Percentiles rank a stretch among this genome's conserved stretches.
These are phyloP conservation scores for Cordyceps cicadae DNA, from an alignment of 2,329 filamentous ascomycete genomes.

Conservation along the genomic window DNA sequence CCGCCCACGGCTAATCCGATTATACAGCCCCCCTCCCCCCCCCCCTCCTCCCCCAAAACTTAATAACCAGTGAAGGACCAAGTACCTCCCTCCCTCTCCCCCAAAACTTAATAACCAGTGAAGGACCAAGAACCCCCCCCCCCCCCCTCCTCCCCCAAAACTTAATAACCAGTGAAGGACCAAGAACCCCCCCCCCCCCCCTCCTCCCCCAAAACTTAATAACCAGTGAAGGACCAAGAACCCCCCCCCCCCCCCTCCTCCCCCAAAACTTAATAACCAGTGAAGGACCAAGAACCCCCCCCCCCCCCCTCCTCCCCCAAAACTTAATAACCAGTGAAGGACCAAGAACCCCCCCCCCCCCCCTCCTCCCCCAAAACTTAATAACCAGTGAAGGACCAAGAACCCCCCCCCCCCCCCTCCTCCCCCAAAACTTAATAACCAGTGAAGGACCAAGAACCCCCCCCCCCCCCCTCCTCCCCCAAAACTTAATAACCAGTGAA, in stretches of 20 bases:
- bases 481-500: neutral
- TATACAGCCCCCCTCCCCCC: neutral
- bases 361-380: neutral
- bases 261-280: neutral
- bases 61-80: neutral
- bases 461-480: too few species aligned
- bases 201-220: neutral
- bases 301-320: too few species aligned
- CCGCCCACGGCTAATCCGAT: neutral
- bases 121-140: neutral
- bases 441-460: neutral
- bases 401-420: neutral
- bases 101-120: neutral
- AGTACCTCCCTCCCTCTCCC: too few species aligned
- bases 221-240: neutral
- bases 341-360: neutral
- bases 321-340: neutral
- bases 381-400: neutral
- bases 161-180: neutral
- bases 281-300: neutral
- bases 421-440: neutral
- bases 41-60: too few species aligned
- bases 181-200: neutral
- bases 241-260: too few species aligned
- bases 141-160: too few species aligned